Evolutionary conservation across 140 eudicot species (phyloP).

Genomic region (Stevia rebaudiana): DNA sequence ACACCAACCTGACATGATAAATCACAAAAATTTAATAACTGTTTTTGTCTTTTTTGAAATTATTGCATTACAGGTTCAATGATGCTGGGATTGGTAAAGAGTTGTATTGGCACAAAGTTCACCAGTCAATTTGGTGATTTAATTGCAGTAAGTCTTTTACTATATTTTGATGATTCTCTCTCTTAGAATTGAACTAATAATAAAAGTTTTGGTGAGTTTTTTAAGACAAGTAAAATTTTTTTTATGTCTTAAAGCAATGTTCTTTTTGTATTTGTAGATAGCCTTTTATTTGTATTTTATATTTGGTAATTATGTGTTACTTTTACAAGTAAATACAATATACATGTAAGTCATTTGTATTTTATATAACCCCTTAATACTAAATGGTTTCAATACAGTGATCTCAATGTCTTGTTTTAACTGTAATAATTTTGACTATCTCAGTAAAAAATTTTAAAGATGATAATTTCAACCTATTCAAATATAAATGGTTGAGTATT

Average conservation of each 20-base stretch:
- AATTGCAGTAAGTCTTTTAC: conserved; percentile 61
- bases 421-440: too few relatives aligned
- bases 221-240: neutral
- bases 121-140: conserved; percentile 93
- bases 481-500: neutral
- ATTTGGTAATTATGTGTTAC: neutral
- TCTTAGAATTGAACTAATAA: neutral
- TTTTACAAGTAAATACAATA: neutral
- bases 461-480: neutral
- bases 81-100: conserved; percentile 78
- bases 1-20: neutral
- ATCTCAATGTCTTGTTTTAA: too few relatives aligned
- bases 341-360: neutral
- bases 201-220: neutral
- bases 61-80: conserved; percentile 44
- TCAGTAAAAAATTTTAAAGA: neutral
- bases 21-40: neutral
- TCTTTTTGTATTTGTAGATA: neutral
- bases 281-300: neutral
- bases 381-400: neutral
- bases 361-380: neutral
- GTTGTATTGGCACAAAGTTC: conserved; percentile 90
- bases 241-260: neutral
- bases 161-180: neutral
- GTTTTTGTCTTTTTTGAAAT: neutral